phyloP scores from a whole-genome alignment of 2,329 filamentous ascomycete species.

The Sclerotinia minor region DNA sequence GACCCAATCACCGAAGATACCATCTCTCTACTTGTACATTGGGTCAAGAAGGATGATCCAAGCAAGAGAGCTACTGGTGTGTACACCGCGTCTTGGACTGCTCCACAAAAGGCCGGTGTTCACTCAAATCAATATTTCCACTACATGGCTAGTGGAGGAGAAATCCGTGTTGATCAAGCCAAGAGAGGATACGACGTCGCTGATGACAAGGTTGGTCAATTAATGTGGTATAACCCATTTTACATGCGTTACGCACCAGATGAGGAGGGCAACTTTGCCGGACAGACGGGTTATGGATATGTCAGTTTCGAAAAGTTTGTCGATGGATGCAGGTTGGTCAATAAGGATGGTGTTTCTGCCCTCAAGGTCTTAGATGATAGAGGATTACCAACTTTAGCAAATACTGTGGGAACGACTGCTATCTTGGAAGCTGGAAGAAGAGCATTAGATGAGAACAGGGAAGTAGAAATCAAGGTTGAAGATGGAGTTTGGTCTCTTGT shows the following conservation, averaged over 20 bases:
- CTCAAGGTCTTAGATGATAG: slow-evolving; percentile 77
- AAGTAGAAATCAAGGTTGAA: slow-evolving; percentile 70
- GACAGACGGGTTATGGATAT: slow-evolving; percentile 90
- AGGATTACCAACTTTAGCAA: slow-evolving; percentile 79
- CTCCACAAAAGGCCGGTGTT: slow-evolving; percentile 88
- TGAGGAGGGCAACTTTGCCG: slow-evolving; percentile 91
- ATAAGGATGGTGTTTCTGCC: slow-evolving; percentile 72
- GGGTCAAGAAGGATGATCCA: slow-evolving; percentile 71
- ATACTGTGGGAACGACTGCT: slow-evolving; percentile 88
- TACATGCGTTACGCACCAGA: slow-evolving; percentile 95
- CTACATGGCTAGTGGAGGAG: slow-evolving; percentile 81
- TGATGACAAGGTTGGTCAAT: slow-evolving; percentile 68
- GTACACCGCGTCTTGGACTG: slow-evolving; percentile 94
- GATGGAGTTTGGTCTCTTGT: slow-evolving; percentile 67
- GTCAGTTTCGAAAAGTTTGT: slow-evolving; percentile 96
- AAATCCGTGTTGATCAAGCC: slow-evolving; percentile 88
- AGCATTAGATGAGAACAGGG: slow-evolving; percentile 79
- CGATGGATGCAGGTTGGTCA: slow-evolving; percentile 74
- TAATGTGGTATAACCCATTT: slow-evolving; percentile 91
- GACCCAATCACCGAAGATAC: slow-evolving; percentile 84
- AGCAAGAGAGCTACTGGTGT: slow-evolving; percentile 78
- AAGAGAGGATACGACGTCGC: slow-evolving; percentile 94
- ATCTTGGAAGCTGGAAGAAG: slow-evolving; percentile 84
- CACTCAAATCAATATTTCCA: slow-evolving; percentile 98
- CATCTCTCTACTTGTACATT: slow-evolving; percentile 86